Evolutionary conservation across 1,284 basidiomycete species (phyloP), one percentile per base, ranked within the genome.

Genomic region (Naganishia sp.): DNA sequence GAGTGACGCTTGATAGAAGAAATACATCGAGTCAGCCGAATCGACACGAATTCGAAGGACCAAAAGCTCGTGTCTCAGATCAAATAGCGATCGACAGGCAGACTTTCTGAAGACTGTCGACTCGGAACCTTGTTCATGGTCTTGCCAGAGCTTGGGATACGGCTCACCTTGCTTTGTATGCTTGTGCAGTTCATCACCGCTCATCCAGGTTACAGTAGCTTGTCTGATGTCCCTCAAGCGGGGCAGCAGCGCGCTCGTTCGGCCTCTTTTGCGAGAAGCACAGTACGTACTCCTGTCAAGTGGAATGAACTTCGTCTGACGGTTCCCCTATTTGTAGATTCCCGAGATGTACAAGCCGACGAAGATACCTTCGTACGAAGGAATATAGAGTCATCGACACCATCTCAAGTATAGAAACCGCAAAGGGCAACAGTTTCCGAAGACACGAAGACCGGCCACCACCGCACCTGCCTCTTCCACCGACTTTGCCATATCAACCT

Each of bases 381-480:
- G n/a, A 47, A 17, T 43, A 50, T 41, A 61, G 47, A 23, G 7
- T 61, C 10, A 21, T 61, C 35, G 47, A 52, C 18, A 61, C 58
- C 10, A 39, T 61, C 2, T 50, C 47, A 28, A 47, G 47, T 2
- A 10, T 51, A 25, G 58, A 51, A n/a, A 17, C 47, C 28, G 42
- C 51, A 18, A 41, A 25, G 6, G 7, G 23, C 39, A 49, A 15
- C 13, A 35, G 47, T 2, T 42, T 50, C 42, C 47, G 58, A 10
- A 50, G 58, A 51, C 47, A 39, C 18, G 58, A 61, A 47, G 35
- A 61, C 39, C 35, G 58, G 21, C 25, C 58, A 25, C 58, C 58
- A n/a, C 61, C 65, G 25, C 57, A 66, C 42, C 65, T 66, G 2
- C 65, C 65, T 32, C 50, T 66, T 21, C 65, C 65, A 46, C 65